phyloP scores from a whole-genome alignment of 345 rosid genomes.

The Nephelium lappaceum region DNA sequence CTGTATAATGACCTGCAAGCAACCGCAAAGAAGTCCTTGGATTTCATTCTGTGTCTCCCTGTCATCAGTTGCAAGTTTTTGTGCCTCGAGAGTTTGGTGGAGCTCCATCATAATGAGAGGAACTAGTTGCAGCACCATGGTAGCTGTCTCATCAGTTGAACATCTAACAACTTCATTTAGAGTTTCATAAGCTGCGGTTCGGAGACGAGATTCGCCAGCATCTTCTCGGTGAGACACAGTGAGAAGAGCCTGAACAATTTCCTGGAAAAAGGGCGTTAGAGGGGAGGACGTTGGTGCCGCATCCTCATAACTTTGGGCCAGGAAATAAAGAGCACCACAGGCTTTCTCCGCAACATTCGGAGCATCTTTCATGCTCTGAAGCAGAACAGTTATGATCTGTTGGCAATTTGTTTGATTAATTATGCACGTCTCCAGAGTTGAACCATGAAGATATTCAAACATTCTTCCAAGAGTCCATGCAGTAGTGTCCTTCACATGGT shows the following conservation, averaged over 20 bases:
- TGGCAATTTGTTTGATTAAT: slow-evolving; percentile 74
- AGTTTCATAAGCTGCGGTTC: slow-evolving; percentile 77
- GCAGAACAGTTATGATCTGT: slow-evolving; percentile 70
- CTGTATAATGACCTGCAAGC: slow-evolving; percentile 48
- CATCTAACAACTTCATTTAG: slow-evolving; percentile 76
- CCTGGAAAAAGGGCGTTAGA: slow-evolving; percentile 45
- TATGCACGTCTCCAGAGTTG: slow-evolving; percentile 59
- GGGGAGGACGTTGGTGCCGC: slow-evolving; percentile 40
- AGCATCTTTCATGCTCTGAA: slow-evolving; percentile 73
- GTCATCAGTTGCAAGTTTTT: slow-evolving; percentile 37
- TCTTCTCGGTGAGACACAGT: slow-evolving; percentile 52
- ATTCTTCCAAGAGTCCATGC: slow-evolving; percentile 80
- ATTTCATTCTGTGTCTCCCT: slow-evolving; percentile 43
- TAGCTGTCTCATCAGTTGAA: slow-evolving; percentile 44
- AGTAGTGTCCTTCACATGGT: slow-evolving; percentile 57
- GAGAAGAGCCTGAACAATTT: slow-evolving; percentile 46
- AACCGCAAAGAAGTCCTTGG: slow-evolving; percentile 51
- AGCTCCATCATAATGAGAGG: slow-evolving; percentile 44
- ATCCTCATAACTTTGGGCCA: slow-evolving; percentile 76
- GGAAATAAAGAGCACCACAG: slow-evolving; percentile 72
- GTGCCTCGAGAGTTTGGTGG: slow-evolving; percentile 38
- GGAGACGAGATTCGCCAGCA: slow-evolving; percentile 70
- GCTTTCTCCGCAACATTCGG: slow-evolving; percentile 79
- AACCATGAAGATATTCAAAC: slow-evolving; percentile 77
- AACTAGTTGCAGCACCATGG: slow-evolving; percentile 41